Conservation (phyloP, 441 rosid species). For the Adansonia rubrostipa region DNA sequence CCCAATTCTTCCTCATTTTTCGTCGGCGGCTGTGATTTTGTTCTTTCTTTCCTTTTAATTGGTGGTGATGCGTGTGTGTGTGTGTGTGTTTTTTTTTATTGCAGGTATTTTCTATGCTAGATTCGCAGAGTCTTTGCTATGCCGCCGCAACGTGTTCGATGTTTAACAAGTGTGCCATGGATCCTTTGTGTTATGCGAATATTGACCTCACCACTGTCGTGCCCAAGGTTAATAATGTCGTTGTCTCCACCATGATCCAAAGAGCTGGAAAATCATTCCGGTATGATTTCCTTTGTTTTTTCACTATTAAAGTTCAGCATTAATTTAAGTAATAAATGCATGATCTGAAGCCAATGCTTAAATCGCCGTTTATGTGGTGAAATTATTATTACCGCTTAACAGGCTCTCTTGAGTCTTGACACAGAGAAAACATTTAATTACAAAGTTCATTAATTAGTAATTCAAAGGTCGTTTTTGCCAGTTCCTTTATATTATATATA, state of each 20-base stretch:
- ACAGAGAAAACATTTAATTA: neutral
- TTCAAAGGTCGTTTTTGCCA: neutral
- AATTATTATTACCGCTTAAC: neutral
- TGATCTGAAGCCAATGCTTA: neutral
- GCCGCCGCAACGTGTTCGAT: conserved; percentile 75
- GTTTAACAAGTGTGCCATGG: conserved; percentile 83
- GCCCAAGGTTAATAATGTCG: conserved; percentile 65
- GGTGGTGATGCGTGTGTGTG: neutral
- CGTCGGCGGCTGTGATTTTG: neutral
- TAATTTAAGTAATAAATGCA: neutral
- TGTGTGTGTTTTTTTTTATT: neutral
- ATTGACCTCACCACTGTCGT: conserved; percentile 71
- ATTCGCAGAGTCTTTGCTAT: conserved; percentile 75
- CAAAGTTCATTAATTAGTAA: neutral
- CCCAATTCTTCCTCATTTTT: neutral
- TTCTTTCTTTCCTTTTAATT: neutral
- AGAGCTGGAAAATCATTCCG: conserved; percentile 78
- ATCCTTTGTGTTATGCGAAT: conserved; percentile 68
- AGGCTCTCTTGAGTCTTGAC: neutral
- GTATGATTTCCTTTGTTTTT: conserved; percentile 43
- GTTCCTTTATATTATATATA: neutral
- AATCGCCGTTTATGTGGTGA: neutral
- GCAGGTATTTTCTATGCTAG: conserved; percentile 84
- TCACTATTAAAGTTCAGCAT: neutral
- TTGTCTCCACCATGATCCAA: conserved; percentile 77